Percentiles rank a stretch among this genome's conserved stretches.
phyloP scores from a whole-genome alignment of 257 asterid species.

The Solanum arcanum region DNA sequence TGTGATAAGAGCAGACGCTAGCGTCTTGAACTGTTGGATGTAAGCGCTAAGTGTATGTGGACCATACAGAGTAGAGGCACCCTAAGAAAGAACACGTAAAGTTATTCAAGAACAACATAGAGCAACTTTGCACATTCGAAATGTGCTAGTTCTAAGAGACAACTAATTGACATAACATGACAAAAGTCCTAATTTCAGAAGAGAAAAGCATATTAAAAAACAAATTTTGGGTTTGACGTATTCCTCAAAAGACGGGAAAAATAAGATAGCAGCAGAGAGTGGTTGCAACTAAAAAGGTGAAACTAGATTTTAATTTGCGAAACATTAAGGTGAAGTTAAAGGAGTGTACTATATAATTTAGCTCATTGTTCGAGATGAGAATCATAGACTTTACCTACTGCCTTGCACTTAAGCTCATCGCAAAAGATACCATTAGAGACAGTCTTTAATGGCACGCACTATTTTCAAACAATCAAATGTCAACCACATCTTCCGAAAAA shows the following conservation, averaged over 20 bases:
- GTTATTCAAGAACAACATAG: neutral
- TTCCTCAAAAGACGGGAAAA: neutral
- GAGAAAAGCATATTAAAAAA: neutral
- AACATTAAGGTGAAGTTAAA: neutral
- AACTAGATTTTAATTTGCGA: neutral
- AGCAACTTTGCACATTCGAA: neutral
- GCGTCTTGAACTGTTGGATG: slow-evolving; percentile 78
- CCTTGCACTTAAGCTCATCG: neutral
- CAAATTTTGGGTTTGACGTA: neutral
- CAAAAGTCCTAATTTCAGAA: neutral
- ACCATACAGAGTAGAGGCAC: slow-evolving; percentile 88
- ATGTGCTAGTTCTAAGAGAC: neutral
- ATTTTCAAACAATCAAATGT: neutral
- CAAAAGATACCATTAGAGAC: neutral
- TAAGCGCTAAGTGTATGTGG: slow-evolving; percentile 85
- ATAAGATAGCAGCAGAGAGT: neutral
- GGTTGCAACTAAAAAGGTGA: neutral
- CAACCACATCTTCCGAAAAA: neutral
- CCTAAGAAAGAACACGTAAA: slow-evolving; percentile 28
- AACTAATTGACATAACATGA: neutral
- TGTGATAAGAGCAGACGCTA: slow-evolving; percentile 44
- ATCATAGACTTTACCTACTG: neutral
- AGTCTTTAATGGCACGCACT: neutral
- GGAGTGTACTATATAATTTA: neutral
- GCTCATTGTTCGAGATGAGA: neutral